Base-by-base conservation (phyloP, 2,329 filamentous ascomycete genomes). In the Malbranchea zuffiana region DNA sequence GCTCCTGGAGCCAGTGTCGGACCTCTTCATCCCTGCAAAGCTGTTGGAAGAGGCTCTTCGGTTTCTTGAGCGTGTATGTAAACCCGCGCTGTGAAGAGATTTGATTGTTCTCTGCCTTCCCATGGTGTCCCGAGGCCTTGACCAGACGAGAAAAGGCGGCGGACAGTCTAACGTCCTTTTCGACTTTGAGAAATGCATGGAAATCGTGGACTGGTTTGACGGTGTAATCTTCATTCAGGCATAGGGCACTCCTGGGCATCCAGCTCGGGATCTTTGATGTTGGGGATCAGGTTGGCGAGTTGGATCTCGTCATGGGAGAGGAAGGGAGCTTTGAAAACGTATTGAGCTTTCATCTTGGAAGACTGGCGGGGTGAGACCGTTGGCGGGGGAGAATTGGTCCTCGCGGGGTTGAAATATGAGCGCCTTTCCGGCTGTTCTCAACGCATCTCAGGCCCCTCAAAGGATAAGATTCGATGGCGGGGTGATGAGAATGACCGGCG, bases 201-300 rank as follows among this genome's bases (percentile, higher is more conserved):
- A 20, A 34, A 7, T 34, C 32, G 16, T 34, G 11, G 5, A 34
- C 20, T 19, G 17, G 19, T 19, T 34, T 34, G 11, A 34, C 32
- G 8, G 32, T 34, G 2, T n/a, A 23, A 23, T 34, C 32, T 15
- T 21, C 15, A 20, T 20, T 20, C 17, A 34, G 32, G 32, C 11
- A 20, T 16, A 12, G 32, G 32, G 32, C 16, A 20, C 32, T 34
- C 32, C 17, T 20, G 16, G 17, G 32, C 18, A 15, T 34, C 32
- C 23, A 34, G 18, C 10, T 34, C 32, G 15, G 32, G 32, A 8
- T 34, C 32, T 13, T 25, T 24, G 18, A 34, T 34, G 32, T 34
- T 34, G 16, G 32, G 32, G 12, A 34, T 23, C 16, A 34, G 32
- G 32, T 20, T 20, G 17, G 32, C 32, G 11, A 34, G 32, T 20